Percentiles rank a stretch among this genome's conserved stretches.
These are phyloP conservation scores for Saccharomycopsis fodiens DNA, from an alignment of 805 yeast genomes.

Conservation along the genomic window DNA sequence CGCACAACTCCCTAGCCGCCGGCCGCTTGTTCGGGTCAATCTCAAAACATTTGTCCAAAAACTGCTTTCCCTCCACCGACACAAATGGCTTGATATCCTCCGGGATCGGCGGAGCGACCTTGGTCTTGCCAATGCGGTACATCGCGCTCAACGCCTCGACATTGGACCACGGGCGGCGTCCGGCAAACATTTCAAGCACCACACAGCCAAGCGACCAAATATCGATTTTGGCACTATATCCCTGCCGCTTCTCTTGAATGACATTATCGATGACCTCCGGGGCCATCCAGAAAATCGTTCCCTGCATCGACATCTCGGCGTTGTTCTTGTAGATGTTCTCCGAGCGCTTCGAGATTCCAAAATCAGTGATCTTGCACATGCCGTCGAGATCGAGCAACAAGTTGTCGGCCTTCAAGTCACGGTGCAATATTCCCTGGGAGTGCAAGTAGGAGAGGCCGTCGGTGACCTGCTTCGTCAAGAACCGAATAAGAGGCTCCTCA, in stretches of 20 bases:
- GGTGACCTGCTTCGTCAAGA: conserved; percentile 70
- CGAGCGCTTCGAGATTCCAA: conserved; percentile 87
- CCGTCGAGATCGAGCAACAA: conserved; percentile 85
- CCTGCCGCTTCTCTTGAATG: conserved; percentile 66
- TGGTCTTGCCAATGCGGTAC: conserved; percentile 77
- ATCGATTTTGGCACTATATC: conserved; percentile 96
- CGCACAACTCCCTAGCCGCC: conserved; percentile 61
- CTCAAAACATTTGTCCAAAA: conserved; percentile 68
- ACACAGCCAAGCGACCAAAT: conserved; percentile 99
- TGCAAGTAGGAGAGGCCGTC: conserved; percentile 86
- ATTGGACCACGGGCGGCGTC: conserved; percentile 95
- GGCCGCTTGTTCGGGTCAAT: conserved; percentile 81
- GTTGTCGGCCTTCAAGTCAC: conserved; percentile 94
- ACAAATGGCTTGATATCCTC: conserved; percentile 70
- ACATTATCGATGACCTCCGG: conserved; percentile 94
- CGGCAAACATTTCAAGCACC: conserved; percentile 95
- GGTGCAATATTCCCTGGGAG: conserved; percentile 77
- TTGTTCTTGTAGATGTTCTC: conserved; percentile 82
- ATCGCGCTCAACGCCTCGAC: conserved; percentile 93
- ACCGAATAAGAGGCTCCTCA: conserved; percentile 67
- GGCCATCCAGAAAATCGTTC: conserved; percentile 99
- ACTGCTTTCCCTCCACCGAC: conserved; percentile 56
- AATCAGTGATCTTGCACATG: conserved; percentile 89
- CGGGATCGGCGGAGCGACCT: conserved; percentile 92
- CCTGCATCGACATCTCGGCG: conserved; percentile 97